Evolutionary conservation across 2,329 filamentous ascomycete species (phyloP).

Genomic region (Xylariomycetidae sp.): DNA sequence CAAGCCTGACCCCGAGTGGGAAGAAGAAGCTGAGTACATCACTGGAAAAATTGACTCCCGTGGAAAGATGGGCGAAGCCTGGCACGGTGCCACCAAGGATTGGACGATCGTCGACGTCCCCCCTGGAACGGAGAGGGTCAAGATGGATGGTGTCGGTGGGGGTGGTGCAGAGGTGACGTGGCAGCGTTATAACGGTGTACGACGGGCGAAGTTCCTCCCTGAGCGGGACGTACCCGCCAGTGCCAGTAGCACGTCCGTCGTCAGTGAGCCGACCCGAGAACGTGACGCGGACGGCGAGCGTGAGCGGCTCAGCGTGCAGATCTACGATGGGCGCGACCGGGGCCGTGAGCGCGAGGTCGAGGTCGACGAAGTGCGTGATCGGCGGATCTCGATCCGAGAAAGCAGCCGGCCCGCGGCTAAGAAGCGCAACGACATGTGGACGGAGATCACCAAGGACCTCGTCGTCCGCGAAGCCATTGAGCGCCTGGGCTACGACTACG

Average conservation of each 20-base stretch:
- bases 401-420: constrained; percentile 28
- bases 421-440: constrained; percentile 72
- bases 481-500: constrained; percentile 75
- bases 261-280: constrained; percentile 23
- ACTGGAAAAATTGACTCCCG: constrained; percentile 50
- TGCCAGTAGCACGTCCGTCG: constrained; percentile 22
- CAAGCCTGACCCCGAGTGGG: constrained; percentile 41
- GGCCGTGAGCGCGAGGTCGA: constrained; percentile 41
- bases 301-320: constrained; percentile 39
- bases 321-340: constrained; percentile 30
- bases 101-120: constrained; percentile 83
- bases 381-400: constrained; percentile 35
- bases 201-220: constrained; percentile 66
- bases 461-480: constrained; percentile 84
- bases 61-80: constrained; percentile 65
- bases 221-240: constrained; percentile 40
- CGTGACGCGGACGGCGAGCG: constrained; percentile 17
- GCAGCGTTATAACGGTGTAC: constrained; percentile 72
- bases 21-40: constrained; percentile 61
- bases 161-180: constrained; percentile 71
- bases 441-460: constrained; percentile 91
- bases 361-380: constrained; percentile 51
- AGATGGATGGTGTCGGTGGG: constrained; percentile 73
- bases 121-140: constrained; percentile 74
- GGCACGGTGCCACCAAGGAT: constrained; percentile 65